Evolutionary conservation across 495 filamentous ascomycete genomes (phyloP), one percentile per base, ranked within the genome.

Genomic region (Xylaria palmicola): DNA sequence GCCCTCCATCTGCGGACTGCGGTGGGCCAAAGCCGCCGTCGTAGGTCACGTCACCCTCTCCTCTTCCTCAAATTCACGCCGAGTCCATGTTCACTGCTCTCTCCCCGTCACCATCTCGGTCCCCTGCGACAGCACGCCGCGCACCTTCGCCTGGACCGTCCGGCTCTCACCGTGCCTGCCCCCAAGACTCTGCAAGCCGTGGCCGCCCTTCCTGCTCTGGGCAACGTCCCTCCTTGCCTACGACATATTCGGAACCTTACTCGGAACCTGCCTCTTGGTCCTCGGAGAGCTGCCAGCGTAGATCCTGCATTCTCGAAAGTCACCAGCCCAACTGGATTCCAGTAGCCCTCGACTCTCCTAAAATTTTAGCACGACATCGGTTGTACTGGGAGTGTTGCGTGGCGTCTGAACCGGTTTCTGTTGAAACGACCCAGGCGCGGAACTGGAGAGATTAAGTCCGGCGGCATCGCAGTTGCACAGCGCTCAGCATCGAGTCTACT

Each of bases 381-480:
- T 45, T 29, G 20, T 22, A 32, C 13, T 0, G 9, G 7, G 47
- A 47, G 19, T 3, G 39, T 13, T 39, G 39, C 39, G 49, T 26
- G 30, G 55, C 19, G n/a, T n/a, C 9, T 37, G 37, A 2, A 48
- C 27, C 30, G 15, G 40, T 12, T 6, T 24, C 62, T 55, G 52
- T 59, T 55, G 60, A 58, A 51, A 60, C 63, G 22, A 56, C 43
- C 62, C 36, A 44, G 55, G 60, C 40, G 20, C 49, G 58, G 43
- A 64, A 59, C 62, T 61, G 51, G 51, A 57, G 58, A 62, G 48
- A 51, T 37, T 56, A 56, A 62, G 61, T 50, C 51, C 52, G 62
- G 67, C 48, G 62, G 52, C 10, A 53, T 58, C 64, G 62, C 59
- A 63, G 69, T 69, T 49, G 60, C 65, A 69, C 69, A 67, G 62